Evolutionary conservation across 768 basidiomycete species (phyloP), one percentile per base, ranked within the genome.

Genomic region (Leccinum aurantiacum): DNA sequence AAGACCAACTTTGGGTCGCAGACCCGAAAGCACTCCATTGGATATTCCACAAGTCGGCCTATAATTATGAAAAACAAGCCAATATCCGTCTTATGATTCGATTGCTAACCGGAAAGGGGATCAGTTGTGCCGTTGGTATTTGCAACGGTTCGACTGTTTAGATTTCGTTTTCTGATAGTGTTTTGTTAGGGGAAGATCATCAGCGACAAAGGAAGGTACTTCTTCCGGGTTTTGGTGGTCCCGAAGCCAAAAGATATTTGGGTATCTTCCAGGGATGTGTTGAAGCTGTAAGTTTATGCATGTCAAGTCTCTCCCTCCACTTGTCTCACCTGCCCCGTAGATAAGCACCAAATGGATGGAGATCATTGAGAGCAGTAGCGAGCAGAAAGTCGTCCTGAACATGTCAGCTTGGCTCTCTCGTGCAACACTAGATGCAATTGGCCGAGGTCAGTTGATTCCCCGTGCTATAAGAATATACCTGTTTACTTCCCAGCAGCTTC

Each of bases 131-230:
- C 3, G n/a, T n/a, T n/a, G 44, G 19, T 46, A 46, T 46, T 19
- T 46, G 44, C n/a, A 46, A 46, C 19, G 0, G 5, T 5, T 46
- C 2, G n/a, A 11, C 8, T 11, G 19, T 46, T 46, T 19, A 19
- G 0, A 46, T 19, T 19, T 46, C 44, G 19, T 10, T 19, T 19
- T 19, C 10, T 46, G 44, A 46, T 46, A 10, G 49, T 19, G 4
- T 25, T 44, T 56, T 41, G 9, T 52, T 53, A 74, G 72, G 77
- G 3, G 71, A 77, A 15, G 78, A 72, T 41, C 85, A 86, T 61
- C 81, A 74, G 65, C 77, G 85, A 51, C 84, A 86, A 54, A 71
- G 82, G 59, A 84, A 77, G 63, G 75, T 83, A 19, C 79, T 85
- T 76, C 74, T 82, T 53, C 84, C 83, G 3, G 84, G 81, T 2